Base-by-base conservation (phyloP, 2,329 filamentous ascomycete species). In the Arthrobotrys sinensis region DNA sequence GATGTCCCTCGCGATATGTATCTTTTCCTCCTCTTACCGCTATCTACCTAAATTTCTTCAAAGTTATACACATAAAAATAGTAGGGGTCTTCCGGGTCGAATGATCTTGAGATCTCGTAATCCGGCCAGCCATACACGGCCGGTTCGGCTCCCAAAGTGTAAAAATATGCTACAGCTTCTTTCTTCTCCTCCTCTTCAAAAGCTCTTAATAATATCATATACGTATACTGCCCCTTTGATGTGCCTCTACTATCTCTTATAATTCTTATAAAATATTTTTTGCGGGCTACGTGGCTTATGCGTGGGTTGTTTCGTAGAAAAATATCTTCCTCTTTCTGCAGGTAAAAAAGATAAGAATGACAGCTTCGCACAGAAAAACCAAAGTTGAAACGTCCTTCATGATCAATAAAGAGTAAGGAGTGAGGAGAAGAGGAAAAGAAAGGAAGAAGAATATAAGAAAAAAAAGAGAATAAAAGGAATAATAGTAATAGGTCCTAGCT, bases 401-500 rank as follows among this genome's bases (percentile, higher is more conserved):
- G 36, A 38, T 53, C 50, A 53, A 53, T 53, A 38, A 38, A 38
- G 5, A 21, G 34, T 53, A 34, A 21, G 24, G 48, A 40, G n/a
- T 8, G 48, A n/a, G 12, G 14, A 60, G 19, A 57, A 38, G 4
- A 28, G 32, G 21, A 57, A 38, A 40, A 34, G 45, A 8, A 38
- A 63, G 19, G 24, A 45, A 24, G 5, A 24, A 10, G 57, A 45
- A 14, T 10, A 24, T 48, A 48, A 48, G 7, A 12, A 11, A 6
- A 16, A 24, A 60, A 43, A 43, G 36, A 16, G 10, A 21, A 36
- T 12, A 55, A 60, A 67, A 55, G 43, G 16, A 38, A n/a, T 32
- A 55, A 57, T 34, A 55, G 48, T 24, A 63, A 50, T 60, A 70
- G 66, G 73, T 67, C 62, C 67, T 72, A 65, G 75, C 53, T 78